Percentiles rank a stretch among this genome's conserved stretches.
Evolutionary conservation across 345 rosid genomes (phyloP).

Genomic region (Brassica rapa): DNA sequence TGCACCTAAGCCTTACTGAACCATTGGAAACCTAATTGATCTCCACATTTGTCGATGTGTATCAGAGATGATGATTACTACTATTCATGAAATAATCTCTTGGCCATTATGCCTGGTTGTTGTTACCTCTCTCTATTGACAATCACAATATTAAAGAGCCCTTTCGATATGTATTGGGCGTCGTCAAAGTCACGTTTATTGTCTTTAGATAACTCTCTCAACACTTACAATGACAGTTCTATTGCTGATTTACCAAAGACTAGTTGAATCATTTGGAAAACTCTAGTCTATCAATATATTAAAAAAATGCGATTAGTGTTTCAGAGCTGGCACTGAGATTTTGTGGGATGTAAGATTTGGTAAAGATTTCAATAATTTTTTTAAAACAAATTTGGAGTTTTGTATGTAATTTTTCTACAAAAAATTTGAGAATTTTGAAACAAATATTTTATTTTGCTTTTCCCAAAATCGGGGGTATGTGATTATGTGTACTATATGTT

Average conservation of each 20-base stretch:
- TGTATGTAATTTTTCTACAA: too few relatives aligned
- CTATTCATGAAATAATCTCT: constrained; percentile 6
- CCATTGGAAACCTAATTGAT: constrained; percentile 7
- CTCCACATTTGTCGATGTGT: constrained; percentile 23
- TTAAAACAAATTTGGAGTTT: too few relatives aligned
- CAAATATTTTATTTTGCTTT: too few relatives aligned
- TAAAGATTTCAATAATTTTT: too few relatives aligned
- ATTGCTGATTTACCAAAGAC: neutral
- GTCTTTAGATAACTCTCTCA: neutral
- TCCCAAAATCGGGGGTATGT: too few relatives aligned
- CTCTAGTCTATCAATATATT: neutral
- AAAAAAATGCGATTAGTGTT: too few relatives aligned
- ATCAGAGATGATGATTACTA: constrained; percentile 2
- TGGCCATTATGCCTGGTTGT: neutral
- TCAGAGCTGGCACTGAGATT: too few relatives aligned
- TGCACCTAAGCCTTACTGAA: constrained; percentile 12
- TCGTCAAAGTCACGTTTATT: constrained; percentile 22
- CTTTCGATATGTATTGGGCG: constrained; percentile 1
- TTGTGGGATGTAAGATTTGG: too few relatives aligned
- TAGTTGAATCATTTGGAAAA: neutral
- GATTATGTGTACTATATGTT: neutral
- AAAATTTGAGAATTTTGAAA: too few relatives aligned
- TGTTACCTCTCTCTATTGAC: neutral
- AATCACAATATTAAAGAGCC: neutral
- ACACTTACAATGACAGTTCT: neutral